Evolutionary conservation across 768 basidiomycete genomes (phyloP).

Genomic region (Kwoniella mangroviensis): DNA sequence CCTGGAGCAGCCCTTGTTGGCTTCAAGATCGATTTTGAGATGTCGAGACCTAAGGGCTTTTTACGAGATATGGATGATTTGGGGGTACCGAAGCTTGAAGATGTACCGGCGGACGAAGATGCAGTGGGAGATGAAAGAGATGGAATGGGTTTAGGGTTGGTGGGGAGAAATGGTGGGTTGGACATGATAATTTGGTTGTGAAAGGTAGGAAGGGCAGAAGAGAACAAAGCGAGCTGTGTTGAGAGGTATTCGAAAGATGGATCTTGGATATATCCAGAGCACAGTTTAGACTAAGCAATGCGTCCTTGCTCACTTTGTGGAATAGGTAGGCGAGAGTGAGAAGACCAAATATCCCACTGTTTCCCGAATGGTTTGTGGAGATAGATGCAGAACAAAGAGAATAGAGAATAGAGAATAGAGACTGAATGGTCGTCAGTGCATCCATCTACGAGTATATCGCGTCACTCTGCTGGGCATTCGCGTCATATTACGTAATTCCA

Average conservation of each 20-base stretch:
- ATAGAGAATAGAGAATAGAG: neutral
- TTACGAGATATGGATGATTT: conserved; percentile 52
- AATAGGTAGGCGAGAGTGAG: neutral
- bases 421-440: conserved; percentile 6
- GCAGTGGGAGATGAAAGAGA: conserved; percentile 14
- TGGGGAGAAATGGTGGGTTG: conserved; percentile 1
- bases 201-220: neutral
- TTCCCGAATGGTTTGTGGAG: neutral
- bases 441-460: neutral
- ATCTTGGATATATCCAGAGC: neutral
- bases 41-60: conserved; percentile 55
- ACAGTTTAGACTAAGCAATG: neutral
- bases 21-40: conserved; percentile 49
- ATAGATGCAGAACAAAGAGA: neutral
- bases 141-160: conserved; percentile 32
- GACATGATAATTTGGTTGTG: conserved; percentile 15
- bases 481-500: conserved; percentile 22
- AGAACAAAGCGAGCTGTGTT: neutral
- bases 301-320: neutral
- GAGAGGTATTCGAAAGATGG: neutral
- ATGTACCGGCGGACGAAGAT: conserved; percentile 9
- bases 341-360: neutral
- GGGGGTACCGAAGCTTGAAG: conserved; percentile 31
- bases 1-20: conserved; percentile 49
- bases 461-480: neutral